Evolutionary conservation across 2,329 filamentous ascomycete species (phyloP).

Genomic region (Orbilia quercus): DNA sequence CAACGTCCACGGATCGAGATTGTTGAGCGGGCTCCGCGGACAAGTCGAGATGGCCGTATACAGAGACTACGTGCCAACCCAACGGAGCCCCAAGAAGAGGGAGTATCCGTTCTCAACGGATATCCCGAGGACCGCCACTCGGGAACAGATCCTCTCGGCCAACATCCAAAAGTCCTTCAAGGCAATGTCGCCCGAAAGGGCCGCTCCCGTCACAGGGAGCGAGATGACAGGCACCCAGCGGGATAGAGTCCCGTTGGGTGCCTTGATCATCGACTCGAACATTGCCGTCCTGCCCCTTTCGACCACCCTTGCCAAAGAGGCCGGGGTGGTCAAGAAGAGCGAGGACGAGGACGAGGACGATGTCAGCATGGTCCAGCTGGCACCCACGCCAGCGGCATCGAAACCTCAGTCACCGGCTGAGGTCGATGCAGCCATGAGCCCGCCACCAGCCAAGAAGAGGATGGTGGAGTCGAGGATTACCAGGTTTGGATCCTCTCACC

Average conservation of each 20-base stretch:
- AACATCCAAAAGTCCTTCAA: conserved; percentile 14
- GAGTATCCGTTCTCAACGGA: conserved; percentile 82
- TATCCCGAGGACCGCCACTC: conserved; percentile 77
- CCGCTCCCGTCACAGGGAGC: not conserved
- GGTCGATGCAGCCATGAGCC: conserved; percentile 26
- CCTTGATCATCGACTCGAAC: conserved; percentile 34
- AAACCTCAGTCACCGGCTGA: conserved; percentile 2
- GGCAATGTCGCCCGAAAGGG: conserved; percentile 15
- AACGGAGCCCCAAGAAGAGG: conserved; percentile 83
- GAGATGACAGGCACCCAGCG: conserved; percentile 16
- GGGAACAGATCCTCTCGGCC: conserved; percentile 61
- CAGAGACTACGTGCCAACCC: conserved; percentile 84
- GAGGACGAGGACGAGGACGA: conserved; percentile 45
- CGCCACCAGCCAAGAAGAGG: conserved; percentile 40
- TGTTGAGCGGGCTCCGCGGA: conserved; percentile 76
- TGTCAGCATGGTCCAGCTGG: conserved; percentile 37
- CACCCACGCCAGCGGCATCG: not conserved
- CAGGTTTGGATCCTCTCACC: conserved; percentile 29
- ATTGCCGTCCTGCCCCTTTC: conserved; percentile 25
- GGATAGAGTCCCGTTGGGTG: conserved; percentile 45
- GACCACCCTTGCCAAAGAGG: conserved; percentile 25
- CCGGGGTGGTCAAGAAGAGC: conserved; percentile 12
- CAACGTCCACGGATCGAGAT: conserved; percentile 65
- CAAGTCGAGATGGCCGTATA: conserved; percentile 74
- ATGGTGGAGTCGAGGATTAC: conserved; percentile 23